Percentiles rank a stretch among this genome's conserved stretches.
These are phyloP conservation scores for Xylaria sp. DNA, from an alignment of 2,329 filamentous ascomycete species.

Conservation along the genomic window DNA sequence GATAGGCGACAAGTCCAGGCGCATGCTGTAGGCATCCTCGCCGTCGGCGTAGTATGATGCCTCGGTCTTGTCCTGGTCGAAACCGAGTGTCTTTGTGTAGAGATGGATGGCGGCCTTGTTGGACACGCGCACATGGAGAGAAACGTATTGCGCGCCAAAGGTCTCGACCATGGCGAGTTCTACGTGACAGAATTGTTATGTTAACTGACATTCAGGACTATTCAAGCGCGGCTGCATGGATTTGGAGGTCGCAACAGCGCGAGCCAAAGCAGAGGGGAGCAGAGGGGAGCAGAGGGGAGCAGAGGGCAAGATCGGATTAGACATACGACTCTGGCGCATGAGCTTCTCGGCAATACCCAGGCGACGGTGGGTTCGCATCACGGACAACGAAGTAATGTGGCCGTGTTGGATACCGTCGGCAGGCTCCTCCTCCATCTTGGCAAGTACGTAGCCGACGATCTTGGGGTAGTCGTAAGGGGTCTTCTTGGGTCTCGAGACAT, in stretches of 20 bases:
- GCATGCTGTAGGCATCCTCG: conserved; percentile 94
- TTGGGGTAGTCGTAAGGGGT: conserved; percentile 86
- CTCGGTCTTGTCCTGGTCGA: conserved; percentile 81
- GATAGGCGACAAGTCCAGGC: conserved; percentile 65
- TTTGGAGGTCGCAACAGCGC: background rate
- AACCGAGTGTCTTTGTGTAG: conserved; percentile 87
- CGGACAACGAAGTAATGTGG: conserved; percentile 90
- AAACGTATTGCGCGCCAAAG: conserved; percentile 86
- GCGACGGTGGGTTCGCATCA: conserved; percentile 91
- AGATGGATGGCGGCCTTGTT: conserved; percentile 87
- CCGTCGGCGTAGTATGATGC: conserved; percentile 94
- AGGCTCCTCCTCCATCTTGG: conserved; percentile 99
- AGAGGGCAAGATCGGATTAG: conserved; percentile 6
- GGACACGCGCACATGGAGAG: conserved; percentile 88
- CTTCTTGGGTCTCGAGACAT: conserved; percentile 73
- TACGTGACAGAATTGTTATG: conserved; percentile 32
- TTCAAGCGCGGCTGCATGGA: background rate
- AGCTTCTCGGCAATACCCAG: conserved; percentile 93
- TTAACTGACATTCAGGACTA: conserved; percentile 6
- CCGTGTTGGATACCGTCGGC: conserved; percentile 85
- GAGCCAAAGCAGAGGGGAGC: background rate
- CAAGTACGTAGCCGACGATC: conserved; percentile 97
- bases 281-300: background rate
- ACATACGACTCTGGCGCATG: conserved; percentile 91
- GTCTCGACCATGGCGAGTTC: conserved; percentile 96